These are phyloP conservation scores for Rhodotorula mucilaginosa DNA, from an alignment of 1,284 basidiomycete genomes.

Conservation along the genomic window DNA sequence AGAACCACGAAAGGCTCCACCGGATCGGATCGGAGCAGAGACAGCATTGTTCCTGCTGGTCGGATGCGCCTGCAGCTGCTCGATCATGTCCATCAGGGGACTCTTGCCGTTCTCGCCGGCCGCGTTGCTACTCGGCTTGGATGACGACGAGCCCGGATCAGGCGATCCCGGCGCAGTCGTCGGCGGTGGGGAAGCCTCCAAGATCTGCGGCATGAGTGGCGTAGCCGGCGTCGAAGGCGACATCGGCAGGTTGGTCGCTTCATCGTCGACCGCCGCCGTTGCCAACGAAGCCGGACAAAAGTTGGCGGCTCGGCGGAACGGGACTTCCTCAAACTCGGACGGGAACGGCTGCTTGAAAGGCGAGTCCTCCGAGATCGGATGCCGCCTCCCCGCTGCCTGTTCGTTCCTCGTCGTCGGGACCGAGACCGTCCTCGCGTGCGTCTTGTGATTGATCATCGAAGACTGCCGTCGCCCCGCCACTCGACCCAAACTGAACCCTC, in stretches of 20 bases:
- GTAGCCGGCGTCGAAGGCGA: background rate
- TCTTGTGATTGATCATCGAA: background rate
- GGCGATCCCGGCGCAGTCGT: too few relatives aligned
- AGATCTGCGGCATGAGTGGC: background rate
- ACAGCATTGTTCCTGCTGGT: background rate
- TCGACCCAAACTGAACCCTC: background rate
- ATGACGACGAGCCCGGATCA: too few relatives aligned
- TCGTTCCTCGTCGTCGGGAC: background rate
- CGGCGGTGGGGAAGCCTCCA: background rate
- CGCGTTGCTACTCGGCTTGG: background rate
- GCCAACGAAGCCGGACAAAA: background rate
- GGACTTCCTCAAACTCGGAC: constrained; percentile 18
- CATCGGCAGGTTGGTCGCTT: background rate
- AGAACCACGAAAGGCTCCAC: too few relatives aligned
- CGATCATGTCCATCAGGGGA: constrained; percentile 12
- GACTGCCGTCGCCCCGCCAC: background rate
- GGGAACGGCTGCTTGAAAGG: constrained; percentile 18
- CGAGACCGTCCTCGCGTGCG: background rate
- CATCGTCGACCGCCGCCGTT: background rate
- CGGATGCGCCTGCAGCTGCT: constrained; percentile 1
- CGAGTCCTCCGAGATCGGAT: background rate
- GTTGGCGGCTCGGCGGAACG: constrained; percentile 1
- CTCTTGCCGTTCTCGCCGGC: background rate
- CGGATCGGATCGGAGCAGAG: too few relatives aligned
- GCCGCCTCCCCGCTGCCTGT: background rate